Conservation (phyloP, 202 grass and related monocot genomes). For the Zizania palustris region DNA sequence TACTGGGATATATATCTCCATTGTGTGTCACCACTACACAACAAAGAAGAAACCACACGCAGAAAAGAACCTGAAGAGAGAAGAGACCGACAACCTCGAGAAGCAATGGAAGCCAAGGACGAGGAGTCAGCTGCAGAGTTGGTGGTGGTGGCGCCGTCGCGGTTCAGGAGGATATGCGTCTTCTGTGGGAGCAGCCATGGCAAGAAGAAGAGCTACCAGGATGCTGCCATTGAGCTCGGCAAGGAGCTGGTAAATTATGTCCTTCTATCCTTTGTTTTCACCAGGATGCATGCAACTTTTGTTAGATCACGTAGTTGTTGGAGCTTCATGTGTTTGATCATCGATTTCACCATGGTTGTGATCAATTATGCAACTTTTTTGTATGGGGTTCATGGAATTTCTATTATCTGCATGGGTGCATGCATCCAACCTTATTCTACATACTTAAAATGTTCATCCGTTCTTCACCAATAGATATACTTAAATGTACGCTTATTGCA, state of each 20-base stretch:
- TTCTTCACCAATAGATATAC: too few relatives aligned
- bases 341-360: neutral
- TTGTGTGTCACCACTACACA: conserved; percentile 32
- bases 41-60: neutral
- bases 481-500: too few relatives aligned
- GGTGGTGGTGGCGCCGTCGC: conserved; percentile 28
- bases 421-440: conserved; percentile 3
- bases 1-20: conserved; percentile 18
- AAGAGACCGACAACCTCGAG: conserved; percentile 17
- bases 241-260: conserved; percentile 48
- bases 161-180: conserved; percentile 63
- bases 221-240: conserved; percentile 62
- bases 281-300: neutral
- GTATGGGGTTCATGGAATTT: neutral
- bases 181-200: conserved; percentile 66
- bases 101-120: conserved; percentile 39
- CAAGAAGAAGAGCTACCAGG: conserved; percentile 66
- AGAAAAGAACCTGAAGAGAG: conserved; percentile 18
- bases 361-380: neutral
- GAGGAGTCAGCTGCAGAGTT: conserved; percentile 29
- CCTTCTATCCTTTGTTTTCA: neutral
- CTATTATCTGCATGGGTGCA: conserved; percentile 18
- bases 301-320: conserved; percentile 2
- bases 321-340: conserved; percentile 13
- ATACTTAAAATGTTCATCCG: too few relatives aligned